Evolutionary conservation across 768 basidiomycete genomes (phyloP), one percentile per base, ranked within the genome.

Genomic region (Boletus subparvulus): DNA sequence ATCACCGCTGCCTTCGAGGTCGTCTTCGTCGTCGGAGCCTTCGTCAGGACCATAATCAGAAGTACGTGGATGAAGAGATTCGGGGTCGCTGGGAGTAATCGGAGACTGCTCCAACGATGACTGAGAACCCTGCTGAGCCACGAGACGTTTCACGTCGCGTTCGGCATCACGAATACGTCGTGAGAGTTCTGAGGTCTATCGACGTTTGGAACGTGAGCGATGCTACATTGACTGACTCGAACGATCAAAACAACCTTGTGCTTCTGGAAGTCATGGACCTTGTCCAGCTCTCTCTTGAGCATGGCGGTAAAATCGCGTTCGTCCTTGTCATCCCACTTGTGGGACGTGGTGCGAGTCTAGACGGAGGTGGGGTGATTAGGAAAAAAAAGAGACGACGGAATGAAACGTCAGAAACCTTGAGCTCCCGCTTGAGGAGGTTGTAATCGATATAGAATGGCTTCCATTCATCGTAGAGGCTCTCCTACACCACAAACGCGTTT

Each of bases 251-350:
- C 5, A 65, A 88, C 92, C 84, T 97, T 98, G 35, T 79, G 76
- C 69, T 87, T 90, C 70, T 98, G 96, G 69, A 98, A 98, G 66
- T 88, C 86, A 64, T 95, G 88, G 43, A 98, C 87, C 76, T 98
- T 98, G 67, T 94, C 91, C 33, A 98, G 80, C 75, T 98, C 94
- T 56, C 77, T 78, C 65, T 90, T 88, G 52, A 98, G 84, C 77
- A 88, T 82, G 42, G 67, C 72, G 12, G 86, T 87, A 67, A 98
- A 98, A 40, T 90, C 85, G 35, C 78, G 77, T 74, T 98, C 96
- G 69, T 97, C 93, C 14, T 78, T 73, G 44, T 83, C 82, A 33
- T 78, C 82, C 96, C 96, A 98, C 44, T 72, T 70, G 21, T 76
- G 78, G 14, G 75, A 73, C 5, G 81, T 79, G 4, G 83, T 88